These are phyloP conservation scores for Elasticomyces elasticus DNA, from an alignment of 495 filamentous ascomycete species.

Conservation along the genomic window DNA sequence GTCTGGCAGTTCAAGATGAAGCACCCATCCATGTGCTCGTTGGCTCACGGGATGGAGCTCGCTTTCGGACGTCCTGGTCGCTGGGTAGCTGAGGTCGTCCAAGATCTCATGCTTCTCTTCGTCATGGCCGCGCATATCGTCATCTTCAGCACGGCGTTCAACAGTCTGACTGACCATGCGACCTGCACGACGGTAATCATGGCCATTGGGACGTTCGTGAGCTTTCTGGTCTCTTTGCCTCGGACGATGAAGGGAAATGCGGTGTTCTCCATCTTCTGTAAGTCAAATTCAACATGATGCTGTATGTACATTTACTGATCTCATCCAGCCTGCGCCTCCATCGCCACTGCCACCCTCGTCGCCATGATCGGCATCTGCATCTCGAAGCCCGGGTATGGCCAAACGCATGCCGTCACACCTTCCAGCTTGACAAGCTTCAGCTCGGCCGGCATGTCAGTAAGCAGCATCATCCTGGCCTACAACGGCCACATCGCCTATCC, in stretches of 20 bases:
- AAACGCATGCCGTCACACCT: constrained; percentile 15
- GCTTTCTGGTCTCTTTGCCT: constrained; percentile 52
- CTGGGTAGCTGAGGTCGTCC: constrained; percentile 52
- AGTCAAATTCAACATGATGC: constrained; percentile 21
- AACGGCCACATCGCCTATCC: constrained; percentile 26
- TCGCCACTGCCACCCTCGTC: constrained; percentile 54
- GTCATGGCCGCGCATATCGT: constrained; percentile 68
- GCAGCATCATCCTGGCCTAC: constrained; percentile 19
- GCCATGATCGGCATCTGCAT: constrained; percentile 48
- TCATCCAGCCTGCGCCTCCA: constrained; percentile 51
- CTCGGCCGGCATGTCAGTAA: constrained; percentile 32
- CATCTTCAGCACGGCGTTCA: constrained; percentile 63
- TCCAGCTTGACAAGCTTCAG: constrained; percentile 5
- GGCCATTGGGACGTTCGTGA: constrained; percentile 53
- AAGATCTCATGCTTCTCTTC: constrained; percentile 59
- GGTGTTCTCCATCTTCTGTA: constrained; percentile 53
- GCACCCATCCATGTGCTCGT: constrained; percentile 61
- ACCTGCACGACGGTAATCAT: constrained; percentile 60
- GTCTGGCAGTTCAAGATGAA: constrained; percentile 67
- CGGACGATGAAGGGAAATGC: constrained; percentile 50
- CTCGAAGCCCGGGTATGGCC: constrained; percentile 31
- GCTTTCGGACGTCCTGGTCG: constrained; percentile 54
- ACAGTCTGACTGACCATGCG: constrained; percentile 51
- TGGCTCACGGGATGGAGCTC: constrained; percentile 61
- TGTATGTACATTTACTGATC: background rate